A percentile compares a stretch with the other conserved stretches of the same genome.
Conservation (phyloP, 148 eudicot species). For the Diospyros lotus region DNA sequence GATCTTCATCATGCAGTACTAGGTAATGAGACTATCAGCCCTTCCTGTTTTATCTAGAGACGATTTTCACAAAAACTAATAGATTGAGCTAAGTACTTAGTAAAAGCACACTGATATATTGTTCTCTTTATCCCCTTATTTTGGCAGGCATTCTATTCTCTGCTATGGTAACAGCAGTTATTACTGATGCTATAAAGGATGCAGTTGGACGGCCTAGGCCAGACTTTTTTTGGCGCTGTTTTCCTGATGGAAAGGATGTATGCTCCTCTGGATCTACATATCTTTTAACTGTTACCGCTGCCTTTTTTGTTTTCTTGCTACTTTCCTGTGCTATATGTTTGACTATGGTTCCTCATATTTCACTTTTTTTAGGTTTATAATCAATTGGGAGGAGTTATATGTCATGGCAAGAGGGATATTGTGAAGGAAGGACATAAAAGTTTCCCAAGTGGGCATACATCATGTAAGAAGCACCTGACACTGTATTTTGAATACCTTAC, state of each 20-base stretch:
- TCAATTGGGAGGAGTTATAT: conserved; percentile 35
- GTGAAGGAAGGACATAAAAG: conserved; percentile 39
- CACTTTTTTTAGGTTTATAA: conserved; percentile 25
- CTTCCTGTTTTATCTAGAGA: neutral
- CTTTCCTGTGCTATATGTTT: no score
- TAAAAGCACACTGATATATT: neutral
- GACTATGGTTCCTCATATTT: neutral
- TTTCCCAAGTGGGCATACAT: conserved; percentile 43
- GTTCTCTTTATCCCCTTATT: neutral
- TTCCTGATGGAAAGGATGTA: conserved; percentile 53
- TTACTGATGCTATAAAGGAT: conserved; percentile 34
- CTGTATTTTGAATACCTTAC: neutral
- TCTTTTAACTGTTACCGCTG: neutral
- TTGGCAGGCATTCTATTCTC: conserved; percentile 37
- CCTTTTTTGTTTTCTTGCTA: neutral
- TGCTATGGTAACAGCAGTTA: conserved; percentile 27
- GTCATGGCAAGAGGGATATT: conserved; percentile 27
- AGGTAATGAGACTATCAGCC: conserved; percentile 23
- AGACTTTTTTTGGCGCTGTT: conserved; percentile 51
- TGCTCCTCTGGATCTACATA: conserved; percentile 1
- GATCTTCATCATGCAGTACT: conserved; percentile 49
- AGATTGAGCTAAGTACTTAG: neutral
- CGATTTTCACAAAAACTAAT: neutral
- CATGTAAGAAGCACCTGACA: conserved; percentile 25
- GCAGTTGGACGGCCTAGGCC: conserved; percentile 52